Evolutionary conservation across 1,139 yeast species (phyloP), one percentile per base, ranked within the genome.

Genomic region (Candida smagusa): DNA sequence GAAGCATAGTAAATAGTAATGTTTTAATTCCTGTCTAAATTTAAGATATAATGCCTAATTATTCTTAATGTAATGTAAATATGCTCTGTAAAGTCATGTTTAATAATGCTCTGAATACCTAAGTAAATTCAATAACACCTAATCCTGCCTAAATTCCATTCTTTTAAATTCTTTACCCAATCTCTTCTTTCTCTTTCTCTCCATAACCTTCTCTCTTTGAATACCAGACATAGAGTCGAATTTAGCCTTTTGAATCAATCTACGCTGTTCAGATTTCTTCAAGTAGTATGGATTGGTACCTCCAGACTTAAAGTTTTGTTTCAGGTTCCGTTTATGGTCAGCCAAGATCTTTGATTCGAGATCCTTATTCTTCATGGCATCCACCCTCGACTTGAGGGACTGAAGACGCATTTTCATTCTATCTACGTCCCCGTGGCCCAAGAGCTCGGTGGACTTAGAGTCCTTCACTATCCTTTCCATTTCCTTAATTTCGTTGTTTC

Each of bases 171-270:
- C 97, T 65, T 85, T 86, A 52, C 96, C 96, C 57, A 90, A 73
- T 59, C 87, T 79, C 76, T 84, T 86, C 84, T 90, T 90, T 57
- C 97, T 79, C 75, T 90, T 86, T 58, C 96, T 78, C 64, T 89
- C 96, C 76, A 92, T 78, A 28, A 84, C 89, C 72, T 84, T 84
- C 50, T 85, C 90, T 53, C 95, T 76, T 58, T 92, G 96, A 43
- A 75, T 73, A 32, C 83, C 68, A 67, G 80, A 86, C 96, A 92
- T 85, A 42, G 69, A 65, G 47, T 87, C 94, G 66, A 84, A 92
- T 61, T 86, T 86, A 60, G 92, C 95, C 64, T 84, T 84, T 56
- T 89, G 90, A 37, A 92, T 72, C 57, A 92, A 74, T 65, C 86
- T 88, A 45, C 94, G 71, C 68, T 86, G 81, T 47, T 90, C 97